Percentiles rank a stretch among this genome's conserved stretches.
Evolutionary conservation across 768 basidiomycete species (phyloP).

Genomic region (Butyriboletus loyo): DNA sequence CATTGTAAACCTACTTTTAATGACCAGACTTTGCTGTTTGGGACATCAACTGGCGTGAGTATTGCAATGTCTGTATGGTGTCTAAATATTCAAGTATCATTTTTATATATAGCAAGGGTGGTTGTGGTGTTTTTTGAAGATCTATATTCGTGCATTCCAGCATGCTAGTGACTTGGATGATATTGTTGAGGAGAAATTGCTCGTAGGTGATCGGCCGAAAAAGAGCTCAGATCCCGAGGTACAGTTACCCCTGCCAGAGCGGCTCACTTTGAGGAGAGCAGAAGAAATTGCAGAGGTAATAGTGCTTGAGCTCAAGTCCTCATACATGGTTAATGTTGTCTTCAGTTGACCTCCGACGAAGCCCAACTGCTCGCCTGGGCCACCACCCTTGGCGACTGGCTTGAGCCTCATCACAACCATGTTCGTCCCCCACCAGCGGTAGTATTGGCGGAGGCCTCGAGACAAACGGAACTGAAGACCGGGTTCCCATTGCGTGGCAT

Average conservation of each 20-base stretch:
- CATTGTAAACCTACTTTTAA: conserved; percentile 47
- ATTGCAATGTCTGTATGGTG: not conserved
- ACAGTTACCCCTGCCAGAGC: conserved; percentile 53
- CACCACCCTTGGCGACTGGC: conserved; percentile 64
- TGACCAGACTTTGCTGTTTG: conserved; percentile 67
- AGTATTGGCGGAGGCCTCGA: conserved; percentile 73
- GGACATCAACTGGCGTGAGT: conserved; percentile 60
- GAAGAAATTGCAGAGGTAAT: conserved; percentile 56
- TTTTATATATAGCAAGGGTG: conserved; percentile 56
- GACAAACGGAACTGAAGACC: conserved; percentile 66
- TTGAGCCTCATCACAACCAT: conserved; percentile 73
- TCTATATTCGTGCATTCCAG: conserved; percentile 76
- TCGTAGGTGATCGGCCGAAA: conserved; percentile 79
- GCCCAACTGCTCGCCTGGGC: conserved; percentile 55
- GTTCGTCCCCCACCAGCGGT: conserved; percentile 66
- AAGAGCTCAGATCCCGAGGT: conserved; percentile 50
- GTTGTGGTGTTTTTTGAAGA: conserved; percentile 67
- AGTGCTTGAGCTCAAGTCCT: conserved; percentile 2
- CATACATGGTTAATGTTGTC: conserved; percentile 4
- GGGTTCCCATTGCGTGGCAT: conserved; percentile 66
- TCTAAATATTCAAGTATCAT: not conserved
- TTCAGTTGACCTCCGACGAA: conserved; percentile 68
- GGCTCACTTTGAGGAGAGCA: conserved; percentile 47
- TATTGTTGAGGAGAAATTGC: conserved; percentile 74
- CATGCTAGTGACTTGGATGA: conserved; percentile 80